Conservation (phyloP, 2,329 filamentous ascomycete species). For the Acrocalymma vagum region DNA sequence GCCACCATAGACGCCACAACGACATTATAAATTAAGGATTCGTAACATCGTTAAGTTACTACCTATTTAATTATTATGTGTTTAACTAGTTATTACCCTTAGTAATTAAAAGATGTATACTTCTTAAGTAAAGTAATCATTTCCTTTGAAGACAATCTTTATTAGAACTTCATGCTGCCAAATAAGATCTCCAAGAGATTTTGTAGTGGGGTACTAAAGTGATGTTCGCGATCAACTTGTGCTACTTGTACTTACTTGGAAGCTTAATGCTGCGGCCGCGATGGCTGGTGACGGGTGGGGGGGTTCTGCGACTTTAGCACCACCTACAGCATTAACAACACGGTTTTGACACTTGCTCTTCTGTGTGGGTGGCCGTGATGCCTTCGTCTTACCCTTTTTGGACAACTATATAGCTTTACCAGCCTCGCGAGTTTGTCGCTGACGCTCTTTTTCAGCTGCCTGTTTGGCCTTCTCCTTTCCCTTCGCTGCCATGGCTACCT, state of each 20-base stretch:
- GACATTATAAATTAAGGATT: too few relatives aligned
- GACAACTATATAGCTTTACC: slow-evolving; percentile 1
- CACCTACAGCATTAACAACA: neutral
- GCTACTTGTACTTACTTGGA: slow-evolving; percentile 4
- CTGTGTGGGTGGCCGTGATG: neutral
- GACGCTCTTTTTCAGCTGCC: neutral
- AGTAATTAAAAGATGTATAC: too few relatives aligned
- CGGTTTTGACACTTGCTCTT: slow-evolving; percentile 1
- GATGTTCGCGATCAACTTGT: slow-evolving; percentile 3
- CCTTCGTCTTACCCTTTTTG: slow-evolving; percentile 3
- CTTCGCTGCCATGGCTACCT: slow-evolving; percentile 6
- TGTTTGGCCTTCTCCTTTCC: slow-evolving; percentile 1
- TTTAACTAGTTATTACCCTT: too few relatives aligned
- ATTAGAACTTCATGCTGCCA: too few relatives aligned
- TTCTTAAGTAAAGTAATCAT: too few relatives aligned
- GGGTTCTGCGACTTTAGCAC: neutral
- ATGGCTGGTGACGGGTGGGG: neutral
- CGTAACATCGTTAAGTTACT: too few relatives aligned
- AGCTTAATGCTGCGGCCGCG: slow-evolving; percentile 5
- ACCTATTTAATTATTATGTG: too few relatives aligned
- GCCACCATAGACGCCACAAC: too few relatives aligned
- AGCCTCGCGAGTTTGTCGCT: neutral
- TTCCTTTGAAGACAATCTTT: too few relatives aligned
- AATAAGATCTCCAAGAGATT: slow-evolving; percentile 2
- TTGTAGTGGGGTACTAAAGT: neutral